A percentile compares a stretch with the other conserved stretches of the same genome.
phyloP scores from a whole-genome alignment of 305 asterid genomes.

The Fraxinus albicans region DNA sequence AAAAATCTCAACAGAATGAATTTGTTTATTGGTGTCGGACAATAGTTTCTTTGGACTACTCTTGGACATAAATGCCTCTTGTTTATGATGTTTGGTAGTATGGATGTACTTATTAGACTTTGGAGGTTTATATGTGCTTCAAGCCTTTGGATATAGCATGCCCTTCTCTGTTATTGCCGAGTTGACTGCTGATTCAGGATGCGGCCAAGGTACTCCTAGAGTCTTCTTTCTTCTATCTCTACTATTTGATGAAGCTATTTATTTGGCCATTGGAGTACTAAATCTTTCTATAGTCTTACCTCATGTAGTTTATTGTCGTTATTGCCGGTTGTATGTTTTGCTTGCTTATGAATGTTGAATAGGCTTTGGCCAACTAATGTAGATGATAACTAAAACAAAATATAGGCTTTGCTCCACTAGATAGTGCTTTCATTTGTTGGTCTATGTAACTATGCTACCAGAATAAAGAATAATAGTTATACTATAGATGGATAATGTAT shows the following conservation, averaged over 20 bases:
- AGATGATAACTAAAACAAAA: background rate
- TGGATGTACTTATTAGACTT: too few species aligned
- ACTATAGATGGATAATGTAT: too few species aligned
- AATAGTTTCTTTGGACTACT: background rate
- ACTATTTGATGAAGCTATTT: slow-evolving; percentile 12
- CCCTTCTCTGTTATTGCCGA: slow-evolving; percentile 97
- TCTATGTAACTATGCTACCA: too few species aligned
- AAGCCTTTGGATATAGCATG: slow-evolving; percentile 50
- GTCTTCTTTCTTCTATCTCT: slow-evolving; percentile 13
- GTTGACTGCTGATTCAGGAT: slow-evolving; percentile 97
- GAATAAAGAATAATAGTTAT: too few species aligned
- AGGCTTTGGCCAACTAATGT: background rate
- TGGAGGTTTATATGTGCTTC: too few species aligned
- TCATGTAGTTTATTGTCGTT: slow-evolving; percentile 54
- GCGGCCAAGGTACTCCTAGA: slow-evolving; percentile 82
- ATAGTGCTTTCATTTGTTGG: too few species aligned
- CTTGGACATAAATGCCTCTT: background rate
- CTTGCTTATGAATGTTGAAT: slow-evolving; percentile 3
- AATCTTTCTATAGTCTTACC: slow-evolving; percentile 64
- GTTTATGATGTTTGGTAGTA: background rate
- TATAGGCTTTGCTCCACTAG: too few species aligned
- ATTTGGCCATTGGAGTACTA: slow-evolving; percentile 86
- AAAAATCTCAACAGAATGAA: too few species aligned
- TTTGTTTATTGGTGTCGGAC: background rate
- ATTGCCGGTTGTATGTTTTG: background rate